Evolutionary conservation across 2,329 filamentous ascomycete species (phyloP), one percentile per base, ranked within the genome.

Genomic region (Fusarium anguioides): DNA sequence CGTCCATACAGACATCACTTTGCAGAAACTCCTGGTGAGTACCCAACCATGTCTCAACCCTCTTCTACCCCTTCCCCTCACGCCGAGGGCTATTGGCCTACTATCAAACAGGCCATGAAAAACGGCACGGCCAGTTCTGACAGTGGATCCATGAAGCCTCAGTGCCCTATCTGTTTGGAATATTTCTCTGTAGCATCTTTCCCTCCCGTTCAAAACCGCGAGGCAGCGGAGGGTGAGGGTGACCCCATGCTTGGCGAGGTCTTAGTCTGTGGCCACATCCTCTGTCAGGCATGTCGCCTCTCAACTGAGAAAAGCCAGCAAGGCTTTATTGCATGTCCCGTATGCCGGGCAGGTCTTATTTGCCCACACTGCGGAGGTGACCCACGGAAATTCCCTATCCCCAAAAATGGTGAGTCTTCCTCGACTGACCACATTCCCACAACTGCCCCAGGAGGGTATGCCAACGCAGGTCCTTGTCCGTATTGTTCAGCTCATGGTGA

Each of bases 211-310:
- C 17, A 33, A 10, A 4, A 26, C 18, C 17, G 26, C 18, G 6
- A 26, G 17, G n/a, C 12, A 4, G 7, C 7, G 12, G 26, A 26
- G 2, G 4, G 11, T 1, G 20, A 47, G 8, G 12, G 17, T 2
- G 33, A 58, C 10, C 8, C 26, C 1, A 48, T 14, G 1, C 18
- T 12, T 1, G 54, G 58, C 14, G 29, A 59, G 17, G 8, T 72
- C 12, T 42, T 71, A 6, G 26, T 57, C 17, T 75, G 73, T 47
- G 73, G 73, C 0, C 73, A 75, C 49, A 47, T 72, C 17, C 51
- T 74, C 17, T 75, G 73, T 26, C 14, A 31, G 2, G 2, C 15
- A 4, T 75, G 69, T n/a, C 40, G 62, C 4, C 8, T 41, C 5
- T 9, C 7, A 9, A 27, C 17, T 5, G 33, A 41, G 17, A 24